These are phyloP conservation scores for Eimeria praecox DNA, from an alignment of 169 alveolate species.

Conservation along the genomic window DNA sequence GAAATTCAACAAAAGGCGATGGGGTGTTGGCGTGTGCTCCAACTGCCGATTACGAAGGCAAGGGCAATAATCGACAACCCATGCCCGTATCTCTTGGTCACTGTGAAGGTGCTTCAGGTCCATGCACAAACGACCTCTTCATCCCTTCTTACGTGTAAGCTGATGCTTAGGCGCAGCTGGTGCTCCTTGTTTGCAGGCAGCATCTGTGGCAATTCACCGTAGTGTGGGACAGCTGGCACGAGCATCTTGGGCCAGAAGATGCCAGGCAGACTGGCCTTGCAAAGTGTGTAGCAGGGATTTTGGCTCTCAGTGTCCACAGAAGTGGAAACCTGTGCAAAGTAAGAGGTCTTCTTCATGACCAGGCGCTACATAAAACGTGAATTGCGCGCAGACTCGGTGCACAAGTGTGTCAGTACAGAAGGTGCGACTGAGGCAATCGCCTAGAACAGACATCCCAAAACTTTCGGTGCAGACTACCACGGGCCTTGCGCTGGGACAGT, in stretches of 20 bases:
- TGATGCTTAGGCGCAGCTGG: background rate
- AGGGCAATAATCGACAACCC: background rate
- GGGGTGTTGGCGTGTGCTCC: constrained; percentile 32
- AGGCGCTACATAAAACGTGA: background rate
- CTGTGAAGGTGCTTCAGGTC: constrained; percentile 6
- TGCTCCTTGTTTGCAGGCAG: background rate
- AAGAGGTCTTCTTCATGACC: background rate
- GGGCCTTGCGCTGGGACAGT: constrained; percentile 65
- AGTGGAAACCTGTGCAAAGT: constrained; percentile 51
- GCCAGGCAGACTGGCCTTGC: constrained; percentile 74
- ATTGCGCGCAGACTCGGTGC: constrained; percentile 8
- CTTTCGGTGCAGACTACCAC: constrained; percentile 28
- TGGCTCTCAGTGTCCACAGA: constrained; percentile 61
- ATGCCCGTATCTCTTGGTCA: background rate
- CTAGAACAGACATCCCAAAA: background rate
- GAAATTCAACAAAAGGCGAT: constrained; percentile 18
- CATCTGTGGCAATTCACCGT: background rate
- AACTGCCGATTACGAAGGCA: constrained; percentile 60
- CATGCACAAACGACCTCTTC: constrained; percentile 53
- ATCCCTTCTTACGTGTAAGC: constrained; percentile 69
- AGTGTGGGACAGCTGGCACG: constrained; percentile 52
- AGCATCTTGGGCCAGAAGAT: constrained; percentile 58
- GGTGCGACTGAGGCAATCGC: constrained; percentile 6
- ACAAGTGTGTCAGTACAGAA: constrained; percentile 43
- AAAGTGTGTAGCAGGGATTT: constrained; percentile 43